Base-by-base conservation (phyloP, 2,329 filamentous ascomycete genomes). In the Podosphaera aphanis region DNA sequence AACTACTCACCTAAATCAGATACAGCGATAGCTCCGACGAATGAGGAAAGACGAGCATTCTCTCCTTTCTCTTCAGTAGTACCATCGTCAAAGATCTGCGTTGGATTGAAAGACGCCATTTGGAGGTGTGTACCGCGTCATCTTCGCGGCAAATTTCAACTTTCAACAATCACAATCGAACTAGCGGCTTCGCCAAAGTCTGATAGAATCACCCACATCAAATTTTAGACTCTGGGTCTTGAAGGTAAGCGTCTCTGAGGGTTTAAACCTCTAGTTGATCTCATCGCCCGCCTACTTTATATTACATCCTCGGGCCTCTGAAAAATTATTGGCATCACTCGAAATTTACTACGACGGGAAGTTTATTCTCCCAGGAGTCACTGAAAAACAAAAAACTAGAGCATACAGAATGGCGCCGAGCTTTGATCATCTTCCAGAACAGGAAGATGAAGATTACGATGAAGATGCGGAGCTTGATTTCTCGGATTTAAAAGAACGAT, bases 11-110 rank as follows among this genome's bases (percentile, higher is more conserved):
- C 52, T 46, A 98, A 66, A 58, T 98, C 90, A 46, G 90, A 90
- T 41, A 98, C 90, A 47, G 90, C 90, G 60, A 98, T 98, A 61
- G 90, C 90, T 57, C 90, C 90, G 47, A 98, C 88, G 59, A 98
- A 98, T 53, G 88, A 88, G n/a, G 84, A 81, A 56, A 95, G 79
- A 73, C 88, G 84, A 59, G 90, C 88, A 81, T 95, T 95, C 69
- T 95, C 88, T 58, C 90, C 90, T 69, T 93, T 95, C 69, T 95
- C 88, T 67, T 95, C 84, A 48, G 81, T 90, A 55, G 92, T 90
- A 62, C 92, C 86, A 64, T 94, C 84, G 59, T 85, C 83, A 66
- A 95, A 95, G 70, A 95, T 95, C 66, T 95, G 88, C 52, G 85
- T 93, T 59, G 88, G 86, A 66, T 85, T 90, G 64, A 79, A 79